These are phyloP conservation scores for Nemania serpens DNA, from an alignment of 2,329 filamentous ascomycete genomes.

Conservation along the genomic window DNA sequence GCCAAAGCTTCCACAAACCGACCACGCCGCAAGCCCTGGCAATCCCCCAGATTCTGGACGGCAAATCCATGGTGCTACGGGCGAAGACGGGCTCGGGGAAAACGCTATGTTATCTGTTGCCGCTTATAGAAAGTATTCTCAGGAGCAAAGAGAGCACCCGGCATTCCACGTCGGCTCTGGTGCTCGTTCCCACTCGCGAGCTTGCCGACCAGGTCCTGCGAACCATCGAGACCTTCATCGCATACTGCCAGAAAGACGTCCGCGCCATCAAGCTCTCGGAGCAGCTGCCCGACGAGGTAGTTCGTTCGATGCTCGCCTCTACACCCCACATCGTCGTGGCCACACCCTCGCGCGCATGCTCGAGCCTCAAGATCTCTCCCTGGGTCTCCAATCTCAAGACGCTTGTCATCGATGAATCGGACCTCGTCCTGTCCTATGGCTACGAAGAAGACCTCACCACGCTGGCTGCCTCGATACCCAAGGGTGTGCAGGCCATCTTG, in stretches of 20 bases:
- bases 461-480: constrained; percentile 77
- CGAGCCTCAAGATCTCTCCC: constrained; percentile 74
- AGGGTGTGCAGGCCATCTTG: constrained; percentile 85
- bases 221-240: constrained; percentile 74
- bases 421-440: constrained; percentile 90
- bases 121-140: constrained; percentile 82
- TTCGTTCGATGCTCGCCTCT: constrained; percentile 82
- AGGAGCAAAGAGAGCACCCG: constrained; percentile 68
- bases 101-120: constrained; percentile 67
- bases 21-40: constrained; percentile 88
- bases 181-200: constrained; percentile 93
- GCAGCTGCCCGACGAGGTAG: constrained; percentile 87
- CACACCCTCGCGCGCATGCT: constrained; percentile 82
- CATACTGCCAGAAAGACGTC: constrained; percentile 84
- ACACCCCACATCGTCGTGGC: constrained; percentile 88
- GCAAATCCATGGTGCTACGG: constrained; percentile 87
- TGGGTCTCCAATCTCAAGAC: constrained; percentile 75
- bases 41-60: constrained; percentile 85
- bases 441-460: constrained; percentile 89
- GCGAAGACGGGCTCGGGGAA: constrained; percentile 96
- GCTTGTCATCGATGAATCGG: constrained; percentile 91
- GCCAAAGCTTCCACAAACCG: constrained; percentile 81
- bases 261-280: constrained; percentile 85
- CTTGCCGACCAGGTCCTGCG: constrained; percentile 90
- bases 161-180: constrained; percentile 71